phyloP scores from a whole-genome alignment of 1,139 yeast species.

The Saccharomyces hybrid region DNA sequence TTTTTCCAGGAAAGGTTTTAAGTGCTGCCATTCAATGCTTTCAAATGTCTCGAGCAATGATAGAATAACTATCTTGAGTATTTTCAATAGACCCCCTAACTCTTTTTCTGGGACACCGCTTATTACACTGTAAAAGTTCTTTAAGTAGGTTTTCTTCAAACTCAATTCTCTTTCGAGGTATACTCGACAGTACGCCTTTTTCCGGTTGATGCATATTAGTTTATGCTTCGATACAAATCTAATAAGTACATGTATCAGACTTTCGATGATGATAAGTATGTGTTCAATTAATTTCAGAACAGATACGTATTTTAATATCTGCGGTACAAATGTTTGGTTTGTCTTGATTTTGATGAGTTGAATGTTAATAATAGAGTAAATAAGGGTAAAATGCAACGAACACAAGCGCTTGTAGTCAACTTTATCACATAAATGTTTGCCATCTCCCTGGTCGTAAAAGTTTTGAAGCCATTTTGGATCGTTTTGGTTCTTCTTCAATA shows the following conservation, averaged over 20 bases:
- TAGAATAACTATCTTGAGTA: constrained; percentile 2
- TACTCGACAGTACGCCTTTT: neutral
- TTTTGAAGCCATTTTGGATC: constrained; percentile 3
- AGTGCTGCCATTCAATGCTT: constrained; percentile 4
- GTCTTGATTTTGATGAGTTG: constrained; percentile 1
- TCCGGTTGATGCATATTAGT: neutral
- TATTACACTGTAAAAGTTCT: neutral
- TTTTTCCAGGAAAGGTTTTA: neutral
- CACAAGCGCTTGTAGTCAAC: neutral
- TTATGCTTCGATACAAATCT: neutral
- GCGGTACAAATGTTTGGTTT: neutral
- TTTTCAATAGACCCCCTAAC: neutral
- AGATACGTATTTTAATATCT: neutral
- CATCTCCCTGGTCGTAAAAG: neutral
- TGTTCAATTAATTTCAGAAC: constrained; percentile 3
- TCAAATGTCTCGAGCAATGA: constrained; percentile 3
- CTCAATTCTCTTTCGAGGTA: neutral
- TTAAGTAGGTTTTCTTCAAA: neutral
- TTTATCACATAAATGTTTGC: neutral
- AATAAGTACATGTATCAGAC: constrained; percentile 6
- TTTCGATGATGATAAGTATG: constrained; percentile 8
- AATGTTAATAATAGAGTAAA: neutral
- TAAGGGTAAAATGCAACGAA: neutral
- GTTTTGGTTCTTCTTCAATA: neutral
- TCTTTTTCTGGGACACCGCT: neutral